Evolutionary conservation across 495 filamentous ascomycete genomes (phyloP).

Genomic region (Achaetomiella virescens): DNA sequence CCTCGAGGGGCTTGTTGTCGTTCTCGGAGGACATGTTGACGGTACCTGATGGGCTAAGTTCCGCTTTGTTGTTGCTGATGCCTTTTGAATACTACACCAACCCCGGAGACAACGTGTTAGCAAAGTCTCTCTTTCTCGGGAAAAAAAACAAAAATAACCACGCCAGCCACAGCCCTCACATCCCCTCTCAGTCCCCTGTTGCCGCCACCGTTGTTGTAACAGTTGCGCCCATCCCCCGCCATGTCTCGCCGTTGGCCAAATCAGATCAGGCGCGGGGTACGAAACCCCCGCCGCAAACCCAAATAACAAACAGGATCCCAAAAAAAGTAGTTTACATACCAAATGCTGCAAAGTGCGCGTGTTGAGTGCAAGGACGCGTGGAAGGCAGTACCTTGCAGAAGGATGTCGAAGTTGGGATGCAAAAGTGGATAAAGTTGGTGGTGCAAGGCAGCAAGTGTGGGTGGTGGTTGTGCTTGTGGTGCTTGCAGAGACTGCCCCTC

Average conservation of each 20-base stretch:
- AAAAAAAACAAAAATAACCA: neutral
- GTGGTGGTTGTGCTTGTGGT: slow-evolving; percentile 4
- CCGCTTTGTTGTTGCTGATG: neutral
- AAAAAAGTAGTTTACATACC: no score
- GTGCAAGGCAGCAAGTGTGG: slow-evolving; percentile 4
- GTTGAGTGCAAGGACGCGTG: no score
- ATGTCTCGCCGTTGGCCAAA: no score
- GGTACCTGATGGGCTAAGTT: neutral
- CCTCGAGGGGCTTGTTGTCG: slow-evolving; percentile 30
- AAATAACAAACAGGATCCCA: no score
- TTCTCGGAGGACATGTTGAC: slow-evolving; percentile 41
- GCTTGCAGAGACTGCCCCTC: slow-evolving; percentile 16
- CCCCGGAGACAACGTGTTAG: neutral
- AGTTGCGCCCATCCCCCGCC: no score
- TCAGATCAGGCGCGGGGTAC: no score
- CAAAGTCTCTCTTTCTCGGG: neutral
- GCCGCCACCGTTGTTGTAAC: no score
- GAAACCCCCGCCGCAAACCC: no score
- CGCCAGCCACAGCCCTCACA: no score
- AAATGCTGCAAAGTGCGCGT: no score
- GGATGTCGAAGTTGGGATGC: neutral
- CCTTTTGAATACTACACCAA: neutral
- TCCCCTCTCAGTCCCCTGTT: no score
- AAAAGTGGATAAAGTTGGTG: slow-evolving; percentile 15
- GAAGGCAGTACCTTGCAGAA: neutral